Conservation (phyloP, 2,329 filamentous ascomycete genomes). For the Aspergillus brasiliensis region DNA sequence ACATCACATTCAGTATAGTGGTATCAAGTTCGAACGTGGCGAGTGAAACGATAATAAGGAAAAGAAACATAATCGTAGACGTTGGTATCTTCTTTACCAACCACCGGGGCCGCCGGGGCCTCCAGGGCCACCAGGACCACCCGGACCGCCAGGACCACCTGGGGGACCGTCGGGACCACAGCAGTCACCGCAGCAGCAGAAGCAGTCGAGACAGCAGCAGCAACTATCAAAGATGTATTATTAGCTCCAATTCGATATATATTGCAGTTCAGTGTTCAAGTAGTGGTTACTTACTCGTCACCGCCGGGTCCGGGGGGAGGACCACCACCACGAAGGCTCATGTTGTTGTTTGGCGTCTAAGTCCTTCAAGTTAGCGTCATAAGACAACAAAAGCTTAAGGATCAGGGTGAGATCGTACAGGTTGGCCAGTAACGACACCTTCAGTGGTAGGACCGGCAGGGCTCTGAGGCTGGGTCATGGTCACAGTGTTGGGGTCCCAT, state of each 20-base stretch:
- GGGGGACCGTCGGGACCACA: constrained; percentile 8
- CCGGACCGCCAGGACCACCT: background rate
- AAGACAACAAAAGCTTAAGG: background rate
- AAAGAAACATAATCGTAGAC: background rate
- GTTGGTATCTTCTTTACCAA: constrained; percentile 3
- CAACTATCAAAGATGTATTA: background rate
- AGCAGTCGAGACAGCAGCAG: constrained; percentile 11
- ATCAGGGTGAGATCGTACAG: background rate
- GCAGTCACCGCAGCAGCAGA: constrained; percentile 10
- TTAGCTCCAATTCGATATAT: background rate
- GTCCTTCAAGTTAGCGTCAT: background rate
- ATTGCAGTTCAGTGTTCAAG: background rate
- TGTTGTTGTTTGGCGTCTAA: constrained; percentile 1
- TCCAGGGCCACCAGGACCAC: constrained; percentile 4
- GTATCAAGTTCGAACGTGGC: background rate
- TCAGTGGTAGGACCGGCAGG: constrained; percentile 3
- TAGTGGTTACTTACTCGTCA: constrained; percentile 6
- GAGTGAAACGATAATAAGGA: background rate
- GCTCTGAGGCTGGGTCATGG: constrained; percentile 7
- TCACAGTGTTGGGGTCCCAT: constrained; percentile 8
- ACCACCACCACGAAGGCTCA: constrained; percentile 11
- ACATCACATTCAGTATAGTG: background rate
- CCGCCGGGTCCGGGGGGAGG: constrained; percentile 5
- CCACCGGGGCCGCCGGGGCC: constrained; percentile 3
- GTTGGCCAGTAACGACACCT: background rate